phyloP scores from a whole-genome alignment of 345 rosid species.

The Gossypium herbaceum region DNA sequence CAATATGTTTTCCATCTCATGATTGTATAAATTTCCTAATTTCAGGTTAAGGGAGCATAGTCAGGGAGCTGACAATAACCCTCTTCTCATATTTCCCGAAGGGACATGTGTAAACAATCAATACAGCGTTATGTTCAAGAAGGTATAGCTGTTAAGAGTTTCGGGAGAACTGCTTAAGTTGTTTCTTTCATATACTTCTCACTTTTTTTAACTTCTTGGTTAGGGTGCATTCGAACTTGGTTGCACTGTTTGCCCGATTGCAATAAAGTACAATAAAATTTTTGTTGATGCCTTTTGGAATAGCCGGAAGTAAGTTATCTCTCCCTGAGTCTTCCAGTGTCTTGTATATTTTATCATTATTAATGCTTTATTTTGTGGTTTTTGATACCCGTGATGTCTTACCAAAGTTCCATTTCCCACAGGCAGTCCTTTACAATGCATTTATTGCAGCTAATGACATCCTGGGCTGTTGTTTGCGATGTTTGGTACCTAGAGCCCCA shows the following conservation, averaged over 20 bases:
- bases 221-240: conserved; percentile 98
- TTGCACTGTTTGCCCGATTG: conserved; percentile 91
- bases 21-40: conserved; percentile 18
- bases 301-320: conserved; percentile 73
- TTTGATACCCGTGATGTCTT: background rate
- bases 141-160: conserved; percentile 42
- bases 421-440: conserved; percentile 98
- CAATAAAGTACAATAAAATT: conserved; percentile 94
- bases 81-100: conserved; percentile 98
- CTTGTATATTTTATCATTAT: background rate
- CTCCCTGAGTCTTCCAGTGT: background rate
- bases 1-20: conserved; percentile 15
- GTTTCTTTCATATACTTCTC: background rate
- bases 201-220: conserved; percentile 17
- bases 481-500: conserved; percentile 99
- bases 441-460: conserved; percentile 95
- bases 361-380: background rate
- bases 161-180: background rate
- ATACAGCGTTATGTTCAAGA: conserved; percentile 97
- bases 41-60: conserved; percentile 91
- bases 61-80: conserved; percentile 83
- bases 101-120: conserved; percentile 97
- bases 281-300: conserved; percentile 99
- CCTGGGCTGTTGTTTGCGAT: conserved; percentile 99
- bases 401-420: conserved; percentile 20